These are phyloP conservation scores for Dioscorea alata DNA, from an alignment of 106 monocot species.

Conservation along the genomic window DNA sequence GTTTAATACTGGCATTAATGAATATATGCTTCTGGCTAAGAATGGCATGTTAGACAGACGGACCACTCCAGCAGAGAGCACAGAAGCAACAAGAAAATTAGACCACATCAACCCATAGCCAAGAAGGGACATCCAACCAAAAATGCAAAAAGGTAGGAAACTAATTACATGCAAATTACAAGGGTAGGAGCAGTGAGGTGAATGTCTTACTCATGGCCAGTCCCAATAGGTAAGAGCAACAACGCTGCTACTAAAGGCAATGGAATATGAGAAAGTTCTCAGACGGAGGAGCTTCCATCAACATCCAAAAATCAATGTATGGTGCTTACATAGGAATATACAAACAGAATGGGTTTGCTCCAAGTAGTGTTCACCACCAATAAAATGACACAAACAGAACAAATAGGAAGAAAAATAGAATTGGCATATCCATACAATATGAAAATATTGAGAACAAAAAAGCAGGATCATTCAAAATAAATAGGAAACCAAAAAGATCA, in stretches of 20 bases:
- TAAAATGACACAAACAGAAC: neutral
- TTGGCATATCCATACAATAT: neutral
- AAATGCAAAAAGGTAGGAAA: neutral
- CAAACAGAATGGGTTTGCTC: conserved; percentile 9
- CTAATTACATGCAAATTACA: too few species aligned
- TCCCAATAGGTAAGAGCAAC: conserved; percentile 25
- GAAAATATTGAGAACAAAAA: neutral
- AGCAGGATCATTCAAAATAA: neutral
- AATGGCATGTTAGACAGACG: neutral
- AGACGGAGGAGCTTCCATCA: neutral
- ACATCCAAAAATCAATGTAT: neutral
- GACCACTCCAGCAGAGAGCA: neutral
- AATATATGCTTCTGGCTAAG: conserved; percentile 14
- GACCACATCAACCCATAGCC: neutral
- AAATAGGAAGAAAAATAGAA: neutral
- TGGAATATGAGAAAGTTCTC: conserved; percentile 36
- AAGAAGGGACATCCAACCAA: neutral
- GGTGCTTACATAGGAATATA: neutral
- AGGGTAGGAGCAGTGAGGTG: neutral
- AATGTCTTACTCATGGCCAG: neutral
- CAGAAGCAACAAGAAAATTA: conserved; percentile 1
- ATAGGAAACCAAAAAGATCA: neutral
- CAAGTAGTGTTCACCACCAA: neutral
- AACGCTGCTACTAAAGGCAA: conserved; percentile 23
- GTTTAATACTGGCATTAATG: neutral